Evolutionary conservation across 768 basidiomycete species (phyloP), one percentile per base, ranked within the genome.

Genomic region (Clavulina sp.): DNA sequence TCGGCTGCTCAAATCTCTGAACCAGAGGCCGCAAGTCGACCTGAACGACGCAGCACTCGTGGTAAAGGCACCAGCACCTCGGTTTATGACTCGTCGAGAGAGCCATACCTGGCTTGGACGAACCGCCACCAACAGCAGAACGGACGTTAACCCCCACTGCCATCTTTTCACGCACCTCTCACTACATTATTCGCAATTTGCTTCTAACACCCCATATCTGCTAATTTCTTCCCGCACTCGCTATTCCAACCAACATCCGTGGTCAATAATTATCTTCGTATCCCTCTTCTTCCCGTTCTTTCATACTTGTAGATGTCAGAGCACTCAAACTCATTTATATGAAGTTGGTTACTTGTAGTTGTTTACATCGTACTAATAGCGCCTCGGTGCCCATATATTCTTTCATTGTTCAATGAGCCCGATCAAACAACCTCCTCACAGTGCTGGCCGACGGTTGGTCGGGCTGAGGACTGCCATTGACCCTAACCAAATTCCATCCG

Each of bases 401-500:
- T n/a, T n/a, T n/a, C n/a, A n/a, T n/a, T n/a, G n/a, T n/a, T n/a
- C n/a, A n/a, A n/a, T n/a, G n/a, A n/a, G 34, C 19, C 34, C 34
- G 18, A 57, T 57, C 29, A 34, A 29, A 4, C 57, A 57, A 24
- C 69, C 70, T 1, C 69, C 70, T 21, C 70, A 71, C 60, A 63
- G 64, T 7, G 60, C 64, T 2, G 70, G 71, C 3, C 61, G 63
- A 23, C 49, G 60, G 5, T 57, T 68, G 28, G 51, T 62, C 26
- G 87, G 88, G 52, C 72, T 85, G 51, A 76, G 84, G 36, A 73
- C 81, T 43, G 77, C 80, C 52, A 87, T 99, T 58, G 86, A 96
- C 63, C 79, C 84, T 4, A 73, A 68, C 58, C 89, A 93, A 61
- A 80, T 97, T 28, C 95, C 95, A n/a, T 92, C 89, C 2, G 82